These are phyloP conservation scores for Pyrus bretschneideri DNA, from an alignment of 306 rosid genomes.

Conservation along the genomic window DNA sequence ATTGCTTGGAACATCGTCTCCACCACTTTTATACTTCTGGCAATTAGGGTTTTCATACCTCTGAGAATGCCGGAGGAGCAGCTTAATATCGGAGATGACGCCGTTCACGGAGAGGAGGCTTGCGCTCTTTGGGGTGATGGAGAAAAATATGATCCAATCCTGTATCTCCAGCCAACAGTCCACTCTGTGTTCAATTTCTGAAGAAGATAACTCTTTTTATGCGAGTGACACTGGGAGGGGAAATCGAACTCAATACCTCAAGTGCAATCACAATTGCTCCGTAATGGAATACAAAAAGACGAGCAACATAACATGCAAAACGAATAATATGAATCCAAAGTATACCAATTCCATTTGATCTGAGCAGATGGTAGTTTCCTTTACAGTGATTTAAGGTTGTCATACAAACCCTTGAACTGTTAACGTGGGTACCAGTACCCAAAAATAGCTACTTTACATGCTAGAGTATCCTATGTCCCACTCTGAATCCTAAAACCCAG, in stretches of 20 bases:
- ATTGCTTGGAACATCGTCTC: conserved; percentile 85
- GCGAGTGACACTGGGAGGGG: not conserved
- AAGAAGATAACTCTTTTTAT: not conserved
- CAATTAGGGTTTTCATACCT: conserved; percentile 58
- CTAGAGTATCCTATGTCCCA: not conserved
- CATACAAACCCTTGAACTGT: conserved; percentile 14
- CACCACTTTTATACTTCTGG: conserved; percentile 65
- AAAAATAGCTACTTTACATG: conserved; percentile 18
- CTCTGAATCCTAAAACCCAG: not conserved
- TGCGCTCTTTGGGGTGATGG: conserved; percentile 99
- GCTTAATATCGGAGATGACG: conserved; percentile 79
- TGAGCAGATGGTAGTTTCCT: not conserved
- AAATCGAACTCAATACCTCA: not conserved
- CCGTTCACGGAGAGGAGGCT: conserved; percentile 95
- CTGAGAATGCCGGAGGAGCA: conserved; percentile 86
- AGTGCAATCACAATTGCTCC: not conserved
- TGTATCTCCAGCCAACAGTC: not conserved
- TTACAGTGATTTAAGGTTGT: not conserved
- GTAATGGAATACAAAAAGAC: not conserved
- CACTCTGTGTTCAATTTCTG: not conserved
- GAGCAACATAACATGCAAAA: not conserved
- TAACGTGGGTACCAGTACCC: conserved; percentile 1
- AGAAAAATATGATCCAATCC: conserved; percentile 57
- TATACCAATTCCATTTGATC: not conserved
- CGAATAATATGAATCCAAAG: not conserved